Percentiles rank a stretch among this genome's conserved stretches.
Conservation (phyloP, 2,329 filamentous ascomycete genomes). For the Graphiopsis chlorocephala region DNA sequence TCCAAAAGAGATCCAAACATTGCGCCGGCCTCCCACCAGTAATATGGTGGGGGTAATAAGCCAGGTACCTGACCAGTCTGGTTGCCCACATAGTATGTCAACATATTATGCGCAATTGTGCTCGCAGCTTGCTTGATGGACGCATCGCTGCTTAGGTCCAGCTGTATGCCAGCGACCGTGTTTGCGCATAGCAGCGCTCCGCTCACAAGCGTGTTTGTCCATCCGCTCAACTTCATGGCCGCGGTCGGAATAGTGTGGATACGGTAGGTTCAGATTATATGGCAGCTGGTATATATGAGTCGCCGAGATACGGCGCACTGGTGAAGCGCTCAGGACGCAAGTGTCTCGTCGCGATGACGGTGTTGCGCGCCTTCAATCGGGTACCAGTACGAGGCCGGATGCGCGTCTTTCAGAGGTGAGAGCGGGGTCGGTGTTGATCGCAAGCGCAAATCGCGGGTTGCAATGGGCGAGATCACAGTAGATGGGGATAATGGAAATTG, state of each 20-base stretch:
- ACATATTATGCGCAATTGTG: conserved; percentile 48
- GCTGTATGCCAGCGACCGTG: conserved; percentile 7
- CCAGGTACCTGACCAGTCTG: conserved; percentile 51
- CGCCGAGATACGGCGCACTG: not conserved
- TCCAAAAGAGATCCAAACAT: conserved; percentile 68
- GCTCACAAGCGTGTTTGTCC: not conserved
- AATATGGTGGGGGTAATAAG: conserved; percentile 58
- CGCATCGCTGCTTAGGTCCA: conserved; percentile 23
- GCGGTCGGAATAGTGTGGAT: not conserved
- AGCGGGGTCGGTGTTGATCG: conserved; percentile 12
- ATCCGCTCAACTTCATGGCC: not conserved
- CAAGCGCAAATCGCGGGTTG: not conserved
- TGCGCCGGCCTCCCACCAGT: conserved; percentile 67
- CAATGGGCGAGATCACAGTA: not conserved
- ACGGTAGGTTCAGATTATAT: not conserved
- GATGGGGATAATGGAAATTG: not conserved
- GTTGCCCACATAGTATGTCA: conserved; percentile 55
- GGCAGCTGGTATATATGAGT: not conserved
- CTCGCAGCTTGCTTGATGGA: conserved; percentile 46
- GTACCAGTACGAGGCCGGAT: not conserved
- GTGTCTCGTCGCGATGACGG: not conserved
- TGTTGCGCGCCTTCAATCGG: not conserved
- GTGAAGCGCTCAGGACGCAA: not conserved
- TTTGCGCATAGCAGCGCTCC: not conserved
- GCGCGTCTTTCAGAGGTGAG: not conserved